Percentiles rank a stretch among this genome's conserved stretches.
Evolutionary conservation across 2,329 filamentous ascomycete species (phyloP).

Genomic region (Paraphaeosphaeria minitans): DNA sequence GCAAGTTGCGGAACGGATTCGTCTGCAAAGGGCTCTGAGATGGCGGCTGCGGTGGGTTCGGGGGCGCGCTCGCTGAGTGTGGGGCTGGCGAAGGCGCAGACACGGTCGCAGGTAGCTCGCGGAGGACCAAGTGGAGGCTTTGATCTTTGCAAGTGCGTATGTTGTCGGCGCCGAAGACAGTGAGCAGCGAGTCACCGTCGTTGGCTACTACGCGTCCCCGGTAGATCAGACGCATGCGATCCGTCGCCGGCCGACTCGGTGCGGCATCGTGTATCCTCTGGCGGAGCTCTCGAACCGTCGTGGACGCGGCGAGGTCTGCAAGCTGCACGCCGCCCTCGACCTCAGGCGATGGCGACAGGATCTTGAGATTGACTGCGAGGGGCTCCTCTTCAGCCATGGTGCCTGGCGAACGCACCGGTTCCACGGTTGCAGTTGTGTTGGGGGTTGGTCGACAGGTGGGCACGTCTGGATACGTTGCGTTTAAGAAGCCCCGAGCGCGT

Average conservation of each 20-base stretch:
- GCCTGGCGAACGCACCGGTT: neutral
- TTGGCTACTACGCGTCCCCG: conserved; percentile 59
- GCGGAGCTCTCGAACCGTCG: conserved; percentile 60
- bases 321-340: conserved; percentile 42
- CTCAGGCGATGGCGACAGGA: conserved; percentile 48
- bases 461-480: conserved; percentile 42
- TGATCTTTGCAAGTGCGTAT: conserved; percentile 44
- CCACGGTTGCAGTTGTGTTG: neutral
- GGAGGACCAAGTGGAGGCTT: conserved; percentile 46
- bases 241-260: conserved; percentile 44
- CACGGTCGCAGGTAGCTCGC: conserved; percentile 34
- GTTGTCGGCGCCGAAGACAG: conserved; percentile 57
- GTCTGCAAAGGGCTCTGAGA: conserved; percentile 30
- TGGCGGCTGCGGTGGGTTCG: conserved; percentile 38
- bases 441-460: conserved; percentile 10
- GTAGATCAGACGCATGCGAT: conserved; percentile 63
- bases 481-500: conserved; percentile 12
- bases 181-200: conserved; percentile 54
- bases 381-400: conserved; percentile 32
- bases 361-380: conserved; percentile 42
- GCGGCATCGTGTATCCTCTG: conserved; percentile 56
- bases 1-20: conserved; percentile 39
- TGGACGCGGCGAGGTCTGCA: conserved; percentile 37
- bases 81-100: conserved; percentile 26
- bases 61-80: conserved; percentile 46